Evolutionary conservation across 495 filamentous ascomycete species (phyloP), one percentile per base, ranked within the genome.

Genomic region (Tetracladium marchalianum): DNA sequence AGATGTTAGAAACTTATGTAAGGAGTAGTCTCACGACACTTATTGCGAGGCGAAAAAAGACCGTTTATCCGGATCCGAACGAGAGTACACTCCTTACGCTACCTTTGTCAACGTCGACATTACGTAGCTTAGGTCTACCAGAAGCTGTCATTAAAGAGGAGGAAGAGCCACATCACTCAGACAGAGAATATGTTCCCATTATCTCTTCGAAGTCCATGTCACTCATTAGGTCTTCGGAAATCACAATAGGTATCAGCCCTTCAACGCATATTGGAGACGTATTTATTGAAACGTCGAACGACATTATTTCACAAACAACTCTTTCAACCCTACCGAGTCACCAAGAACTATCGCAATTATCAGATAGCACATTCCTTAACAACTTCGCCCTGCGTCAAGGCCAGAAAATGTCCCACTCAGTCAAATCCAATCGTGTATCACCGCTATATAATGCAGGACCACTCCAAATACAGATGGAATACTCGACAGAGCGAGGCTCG

Each of bases 391-490:
- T 46, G 5, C 17, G 18, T 15, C 31, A 12, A 24, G 38, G 46
- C 15, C 16, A 50, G 16, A 39, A 16, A 9, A 22, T 35, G 39
- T 44, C 44, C n/a, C 44, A 34, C 41, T 17, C 13, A 1, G 11
- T 57, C 12, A 19, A 19, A 45, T 31, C 37, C 17, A 50, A 50
- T 11, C 50, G 50, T 22, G 13, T 48, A 31, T 50, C 57, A 18
- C 49, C 48, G 31, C 39, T 52, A 15, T 55, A 57, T 43, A 32
- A 35, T n/a, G 36, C 49, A 16, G 60, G 51, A 0, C 41, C 19
- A 18, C 32, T 61, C 4, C 44, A 55, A 34, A 19, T 62, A 5
- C 60, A 61, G 39, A 37, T 62, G 9, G 53, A 63, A 51, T 57
- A 63, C 34, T 53, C 44, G 44, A 40, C 12, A 47, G 44, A 19